Conservation (phyloP, 305 asterid species). For the Fraxinus ornus region DNA sequence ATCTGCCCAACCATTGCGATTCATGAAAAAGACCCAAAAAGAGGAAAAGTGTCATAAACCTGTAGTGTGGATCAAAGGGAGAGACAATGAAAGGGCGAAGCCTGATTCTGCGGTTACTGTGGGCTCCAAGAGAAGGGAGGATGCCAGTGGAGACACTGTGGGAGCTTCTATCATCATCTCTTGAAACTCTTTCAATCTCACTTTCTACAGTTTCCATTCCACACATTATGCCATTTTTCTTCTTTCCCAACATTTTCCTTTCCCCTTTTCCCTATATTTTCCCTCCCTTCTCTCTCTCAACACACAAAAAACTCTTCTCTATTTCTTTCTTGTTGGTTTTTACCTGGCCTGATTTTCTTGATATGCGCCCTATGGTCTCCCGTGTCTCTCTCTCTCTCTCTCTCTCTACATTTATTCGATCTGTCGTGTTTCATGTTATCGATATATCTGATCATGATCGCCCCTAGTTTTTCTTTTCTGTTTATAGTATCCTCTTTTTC, state of each 20-base stretch:
- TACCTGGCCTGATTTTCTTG: neutral
- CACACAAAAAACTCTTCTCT: neutral
- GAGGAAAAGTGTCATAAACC: conserved; percentile 22
- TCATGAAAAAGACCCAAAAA: neutral
- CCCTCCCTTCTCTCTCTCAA: neutral
- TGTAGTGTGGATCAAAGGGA: conserved; percentile 57
- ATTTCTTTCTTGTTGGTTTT: neutral
- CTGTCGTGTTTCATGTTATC: neutral
- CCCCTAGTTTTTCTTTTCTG: neutral
- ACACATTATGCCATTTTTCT: conserved; percentile 27
- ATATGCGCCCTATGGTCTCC: neutral
- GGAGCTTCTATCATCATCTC: conserved; percentile 50
- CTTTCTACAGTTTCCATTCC: conserved; percentile 29
- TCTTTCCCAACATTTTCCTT: neutral
- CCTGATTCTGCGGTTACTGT: conserved; percentile 37
- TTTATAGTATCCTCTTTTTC: neutral
- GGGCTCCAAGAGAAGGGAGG: conserved; percentile 80
- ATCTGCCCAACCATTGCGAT: neutral
- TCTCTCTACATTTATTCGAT: neutral
- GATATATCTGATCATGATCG: neutral
- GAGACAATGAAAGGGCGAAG: conserved; percentile 52
- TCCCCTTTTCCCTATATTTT: neutral
- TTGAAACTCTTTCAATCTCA: conserved; percentile 45
- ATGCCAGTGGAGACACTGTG: conserved; percentile 46
- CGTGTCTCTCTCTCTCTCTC: neutral